Evolutionary conservation across 2,329 filamentous ascomycete species (phyloP), one percentile per base, ranked within the genome.

Genomic region (Fusarium proliferatum): DNA sequence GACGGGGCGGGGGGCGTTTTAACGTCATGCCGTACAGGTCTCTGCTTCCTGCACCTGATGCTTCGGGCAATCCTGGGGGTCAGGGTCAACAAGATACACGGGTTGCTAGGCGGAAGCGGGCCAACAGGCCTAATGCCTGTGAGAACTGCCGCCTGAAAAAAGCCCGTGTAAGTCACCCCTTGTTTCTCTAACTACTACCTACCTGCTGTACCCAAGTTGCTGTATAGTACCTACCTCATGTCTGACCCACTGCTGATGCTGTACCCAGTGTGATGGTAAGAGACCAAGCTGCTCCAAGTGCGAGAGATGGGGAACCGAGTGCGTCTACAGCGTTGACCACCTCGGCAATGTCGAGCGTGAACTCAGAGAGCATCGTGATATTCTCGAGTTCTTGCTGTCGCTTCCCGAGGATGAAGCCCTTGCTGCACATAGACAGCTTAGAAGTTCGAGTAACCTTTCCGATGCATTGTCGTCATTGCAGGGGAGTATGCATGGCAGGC

Each of bases 101-200:
- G 23, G 62, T 59, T 30, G 45, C 57, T 3, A 71, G 38, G 46
- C 62, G 68, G 36, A 71, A n/a, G 39, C 46, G 67, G 19, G 49
- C 62, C 9, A 71, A 71, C 28, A 67, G 69, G 38, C 67, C 69
- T 16, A 71, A 71, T 23, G 69, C 69, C 42, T 71, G 69, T 9
- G 67, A 71, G 46, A 71, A 63, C 30, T 71, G 69, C n/a, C 69
- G 69, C 17, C 11, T 46, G 34, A 71, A 71, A 62, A 71, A 71
- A 56, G 68, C 67, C 38, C 69, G 69, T 43, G 69, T 71, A 71
- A 71, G 69, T 71, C 23, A 5, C n/a, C 8, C 23, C 15, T 33
- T 38, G 3, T 61, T 21, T 23, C 26, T n/a, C 10, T 10, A 43
- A 16, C 13, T 33, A 16, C 13, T 33, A 19, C 30, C 30, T 45